phyloP scores from a whole-genome alignment of 2,329 filamentous ascomycete species.

The Xylaria sp. region DNA sequence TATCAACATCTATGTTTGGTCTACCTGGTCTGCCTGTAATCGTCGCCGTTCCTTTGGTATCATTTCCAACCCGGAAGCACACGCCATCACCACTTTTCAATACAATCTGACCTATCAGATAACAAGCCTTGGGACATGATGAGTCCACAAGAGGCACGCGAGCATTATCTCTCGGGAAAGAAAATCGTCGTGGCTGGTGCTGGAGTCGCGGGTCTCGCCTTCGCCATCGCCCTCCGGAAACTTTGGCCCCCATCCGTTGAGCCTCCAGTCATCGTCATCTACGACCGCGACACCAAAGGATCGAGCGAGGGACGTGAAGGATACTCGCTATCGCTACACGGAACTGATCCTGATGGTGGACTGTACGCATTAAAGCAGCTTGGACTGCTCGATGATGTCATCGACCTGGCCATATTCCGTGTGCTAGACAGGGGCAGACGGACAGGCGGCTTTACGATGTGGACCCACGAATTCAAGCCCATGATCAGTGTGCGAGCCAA shows the following conservation, averaged over 20 bases:
- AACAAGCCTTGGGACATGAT: conserved; percentile 4
- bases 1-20: neutral
- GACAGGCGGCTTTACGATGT: conserved; percentile 53
- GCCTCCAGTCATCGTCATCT: conserved; percentile 53
- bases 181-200: conserved; percentile 57
- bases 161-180: conserved; percentile 48
- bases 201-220: conserved; percentile 57
- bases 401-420: conserved; percentile 49
- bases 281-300: conserved; percentile 55
- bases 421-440: conserved; percentile 37
- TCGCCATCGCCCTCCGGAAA: conserved; percentile 54
- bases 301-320: conserved; percentile 48
- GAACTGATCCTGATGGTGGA: conserved; percentile 50
- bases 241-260: conserved; percentile 50
- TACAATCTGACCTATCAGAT: neutral
- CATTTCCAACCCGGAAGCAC: neutral
- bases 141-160: neutral
- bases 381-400: conserved; percentile 51
- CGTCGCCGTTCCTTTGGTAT: too few species aligned
- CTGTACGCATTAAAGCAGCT: conserved; percentile 53
- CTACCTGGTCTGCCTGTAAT: too few species aligned
- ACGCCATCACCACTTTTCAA: neutral
- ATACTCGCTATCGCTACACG: conserved; percentile 55
- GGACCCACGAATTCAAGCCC: conserved; percentile 53
- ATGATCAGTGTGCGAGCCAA: conserved; percentile 49